These are phyloP conservation scores for Lactarius psammicola DNA, from an alignment of 768 basidiomycete genomes.

Conservation along the genomic window DNA sequence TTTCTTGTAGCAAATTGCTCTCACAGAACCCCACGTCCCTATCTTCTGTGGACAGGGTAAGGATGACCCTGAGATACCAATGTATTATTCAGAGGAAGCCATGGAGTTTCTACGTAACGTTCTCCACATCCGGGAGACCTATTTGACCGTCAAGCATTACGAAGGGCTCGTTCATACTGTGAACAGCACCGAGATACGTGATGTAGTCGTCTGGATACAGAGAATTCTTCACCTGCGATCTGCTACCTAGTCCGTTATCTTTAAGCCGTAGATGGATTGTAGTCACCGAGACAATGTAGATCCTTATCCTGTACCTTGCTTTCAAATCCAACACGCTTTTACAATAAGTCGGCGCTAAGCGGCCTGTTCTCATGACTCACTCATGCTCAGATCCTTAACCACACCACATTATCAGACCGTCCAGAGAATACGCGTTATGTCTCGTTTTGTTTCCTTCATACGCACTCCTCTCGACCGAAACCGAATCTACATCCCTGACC, in stretches of 20 bases:
- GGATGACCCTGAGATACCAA: conserved; percentile 41
- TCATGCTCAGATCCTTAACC: conserved; percentile 2
- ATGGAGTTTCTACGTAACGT: conserved; percentile 36
- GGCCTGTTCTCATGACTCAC: background rate
- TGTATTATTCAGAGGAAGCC: conserved; percentile 37
- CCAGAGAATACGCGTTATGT: conserved; percentile 31
- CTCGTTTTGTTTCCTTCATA: conserved; percentile 26
- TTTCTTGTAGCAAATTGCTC: conserved; percentile 35
- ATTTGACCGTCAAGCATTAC: conserved; percentile 35
- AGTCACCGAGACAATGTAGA: background rate
- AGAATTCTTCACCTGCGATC: conserved; percentile 16
- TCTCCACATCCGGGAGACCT: conserved; percentile 31
- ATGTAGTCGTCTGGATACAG: conserved; percentile 36
- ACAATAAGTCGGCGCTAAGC: background rate
- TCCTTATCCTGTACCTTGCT: background rate
- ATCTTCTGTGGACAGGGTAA: conserved; percentile 46
- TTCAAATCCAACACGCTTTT: background rate
- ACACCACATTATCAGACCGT: background rate
- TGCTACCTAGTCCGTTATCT: too few species aligned
- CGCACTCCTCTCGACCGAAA: conserved; percentile 28
- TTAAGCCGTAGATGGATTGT: background rate
- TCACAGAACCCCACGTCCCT: conserved; percentile 38
- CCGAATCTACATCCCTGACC: conserved; percentile 36
- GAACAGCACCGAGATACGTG: conserved; percentile 38
- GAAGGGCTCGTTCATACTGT: conserved; percentile 38